A percentile compares a stretch with the other conserved stretches of the same genome.
These are phyloP conservation scores for Alternaria triticimaculans DNA, from an alignment of 2,329 filamentous ascomycete species.

Conservation along the genomic window DNA sequence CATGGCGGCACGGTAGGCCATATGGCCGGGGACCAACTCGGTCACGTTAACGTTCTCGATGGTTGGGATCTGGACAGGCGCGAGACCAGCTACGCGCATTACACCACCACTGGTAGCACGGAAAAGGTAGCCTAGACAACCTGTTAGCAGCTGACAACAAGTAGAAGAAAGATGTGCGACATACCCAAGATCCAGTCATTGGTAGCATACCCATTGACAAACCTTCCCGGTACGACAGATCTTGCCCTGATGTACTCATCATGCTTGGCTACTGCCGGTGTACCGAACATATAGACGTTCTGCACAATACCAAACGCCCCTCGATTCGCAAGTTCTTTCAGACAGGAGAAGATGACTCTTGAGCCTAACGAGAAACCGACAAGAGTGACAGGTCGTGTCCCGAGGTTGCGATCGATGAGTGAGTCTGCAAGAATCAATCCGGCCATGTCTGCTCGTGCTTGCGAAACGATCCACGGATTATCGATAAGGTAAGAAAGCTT, in stretches of 20 bases:
- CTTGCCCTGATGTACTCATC: slow-evolving; percentile 85
- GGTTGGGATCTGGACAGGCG: slow-evolving; percentile 77
- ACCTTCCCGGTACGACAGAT: slow-evolving; percentile 87
- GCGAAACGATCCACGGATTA: slow-evolving; percentile 97
- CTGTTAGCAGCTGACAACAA: slow-evolving; percentile 11
- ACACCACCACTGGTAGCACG: slow-evolving; percentile 92
- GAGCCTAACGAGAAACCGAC: slow-evolving; percentile 94
- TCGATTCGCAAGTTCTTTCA: slow-evolving; percentile 83
- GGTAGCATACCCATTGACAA: slow-evolving; percentile 90
- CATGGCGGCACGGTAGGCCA: slow-evolving; percentile 95
- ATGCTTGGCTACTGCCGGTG: slow-evolving; percentile 86
- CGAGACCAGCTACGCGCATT: slow-evolving; percentile 83
- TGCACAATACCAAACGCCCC: slow-evolving; percentile 88
- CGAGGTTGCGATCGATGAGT: slow-evolving; percentile 87
- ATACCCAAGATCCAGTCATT: slow-evolving; percentile 94
- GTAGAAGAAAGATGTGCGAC: slow-evolving; percentile 7
- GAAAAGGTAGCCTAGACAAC: slow-evolving; percentile 76
- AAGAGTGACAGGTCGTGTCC: slow-evolving; percentile 87
- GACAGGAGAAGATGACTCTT: slow-evolving; percentile 88
- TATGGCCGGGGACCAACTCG: slow-evolving; percentile 85
- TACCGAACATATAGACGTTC: slow-evolving; percentile 94
- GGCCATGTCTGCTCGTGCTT: slow-evolving; percentile 85
- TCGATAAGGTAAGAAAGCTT: slow-evolving; percentile 97
- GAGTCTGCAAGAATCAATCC: slow-evolving; percentile 95
- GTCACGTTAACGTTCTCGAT: slow-evolving; percentile 92